phyloP scores from a whole-genome alignment of 1,284 basidiomycete species.

The Rhodotorula sp. region DNA sequence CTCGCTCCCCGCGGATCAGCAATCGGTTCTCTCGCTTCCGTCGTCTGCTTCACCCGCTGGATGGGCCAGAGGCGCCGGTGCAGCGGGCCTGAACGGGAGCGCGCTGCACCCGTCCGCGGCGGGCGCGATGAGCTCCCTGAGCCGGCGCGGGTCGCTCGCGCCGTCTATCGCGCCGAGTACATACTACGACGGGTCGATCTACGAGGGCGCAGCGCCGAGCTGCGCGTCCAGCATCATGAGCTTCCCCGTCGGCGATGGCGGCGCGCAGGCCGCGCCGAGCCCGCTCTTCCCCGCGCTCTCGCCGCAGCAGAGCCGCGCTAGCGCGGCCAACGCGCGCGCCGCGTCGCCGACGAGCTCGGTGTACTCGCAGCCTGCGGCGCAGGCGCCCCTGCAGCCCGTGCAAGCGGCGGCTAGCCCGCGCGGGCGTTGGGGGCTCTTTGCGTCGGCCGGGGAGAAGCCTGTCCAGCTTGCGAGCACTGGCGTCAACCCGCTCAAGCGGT shows the following conservation, averaged over 20 bases:
- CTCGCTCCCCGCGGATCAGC: conserved; percentile 1
- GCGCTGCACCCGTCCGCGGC: neutral
- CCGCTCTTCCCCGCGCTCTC: conserved; percentile 2
- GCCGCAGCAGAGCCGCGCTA: conserved; percentile 20
- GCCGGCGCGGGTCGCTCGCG: conserved; percentile 3
- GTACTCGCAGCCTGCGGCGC: neutral
- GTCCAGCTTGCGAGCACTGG: neutral
- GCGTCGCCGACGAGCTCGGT: conserved; percentile 1
- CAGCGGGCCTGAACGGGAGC: neutral
- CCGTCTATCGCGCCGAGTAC: conserved; percentile 41
- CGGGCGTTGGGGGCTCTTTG: neutral
- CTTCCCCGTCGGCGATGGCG: conserved; percentile 27
- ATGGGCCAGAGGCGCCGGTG: conserved; percentile 14
- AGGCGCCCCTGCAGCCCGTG: neutral
- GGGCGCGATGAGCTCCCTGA: neutral
- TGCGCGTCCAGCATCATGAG: conserved; percentile 42
- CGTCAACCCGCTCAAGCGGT: conserved; percentile 68
- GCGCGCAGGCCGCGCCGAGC: neutral
- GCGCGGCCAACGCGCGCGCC: neutral
- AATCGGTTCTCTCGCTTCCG: conserved; percentile 4
- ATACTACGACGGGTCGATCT: conserved; percentile 48
- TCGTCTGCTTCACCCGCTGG: conserved; percentile 7
- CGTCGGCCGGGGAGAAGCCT: neutral
- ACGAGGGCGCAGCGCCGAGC: conserved; percentile 41
- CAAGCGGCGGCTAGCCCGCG: neutral